phyloP scores from a whole-genome alignment of 1,284 basidiomycete species.

The Trichosporon asahii region DNA sequence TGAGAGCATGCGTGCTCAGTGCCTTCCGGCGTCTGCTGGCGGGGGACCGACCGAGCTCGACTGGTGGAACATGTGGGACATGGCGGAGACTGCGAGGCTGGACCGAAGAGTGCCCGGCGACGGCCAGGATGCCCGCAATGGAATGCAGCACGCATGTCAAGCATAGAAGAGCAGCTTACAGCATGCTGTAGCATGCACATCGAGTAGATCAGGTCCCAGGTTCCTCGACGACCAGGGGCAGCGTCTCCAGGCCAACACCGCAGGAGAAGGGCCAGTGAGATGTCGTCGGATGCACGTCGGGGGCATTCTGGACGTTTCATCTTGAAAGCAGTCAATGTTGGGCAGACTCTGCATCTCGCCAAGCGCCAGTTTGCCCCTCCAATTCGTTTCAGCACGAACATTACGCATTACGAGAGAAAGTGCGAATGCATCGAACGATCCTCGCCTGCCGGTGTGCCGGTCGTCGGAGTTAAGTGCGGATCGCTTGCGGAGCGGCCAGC shows the following conservation, averaged over 20 bases:
- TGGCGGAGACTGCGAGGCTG: not conserved
- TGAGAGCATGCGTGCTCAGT: not conserved
- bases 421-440: not conserved
- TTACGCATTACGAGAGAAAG: not conserved
- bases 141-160: not conserved
- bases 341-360: not conserved
- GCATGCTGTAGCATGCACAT: not conserved
- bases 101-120: not conserved
- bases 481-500: not conserved
- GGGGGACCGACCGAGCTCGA: not conserved
- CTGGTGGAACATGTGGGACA: not conserved
- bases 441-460: not conserved
- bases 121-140: not conserved
- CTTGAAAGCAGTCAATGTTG: not conserved
- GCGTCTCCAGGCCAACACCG: not conserved
- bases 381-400: not conserved
- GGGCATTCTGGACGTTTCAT: not conserved
- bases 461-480: not conserved
- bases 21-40: not conserved
- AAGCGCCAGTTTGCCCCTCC: not conserved
- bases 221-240: not conserved
- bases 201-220: conserved; percentile 9
- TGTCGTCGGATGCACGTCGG: not conserved
- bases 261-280: not conserved
- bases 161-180: not conserved